Percentiles rank a stretch among this genome's conserved stretches.
Evolutionary conservation across 2,329 filamentous ascomycete species (phyloP).

Genomic region (Fusarium floridanum): DNA sequence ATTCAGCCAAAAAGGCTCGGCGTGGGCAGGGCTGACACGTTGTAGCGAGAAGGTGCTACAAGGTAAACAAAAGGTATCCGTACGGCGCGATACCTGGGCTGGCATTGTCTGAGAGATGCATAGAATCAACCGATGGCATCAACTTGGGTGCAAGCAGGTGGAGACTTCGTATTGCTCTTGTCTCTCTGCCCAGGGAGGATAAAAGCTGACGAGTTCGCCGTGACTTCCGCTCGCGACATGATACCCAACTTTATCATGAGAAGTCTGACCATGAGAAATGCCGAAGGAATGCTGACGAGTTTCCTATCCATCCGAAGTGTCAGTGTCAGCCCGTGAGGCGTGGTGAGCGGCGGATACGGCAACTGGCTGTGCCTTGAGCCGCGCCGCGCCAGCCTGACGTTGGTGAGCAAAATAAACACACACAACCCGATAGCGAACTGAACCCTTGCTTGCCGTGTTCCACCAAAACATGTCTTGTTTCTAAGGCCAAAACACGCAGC

Average conservation of each 20-base stretch:
- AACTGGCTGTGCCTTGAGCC: background rate
- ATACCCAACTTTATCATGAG: background rate
- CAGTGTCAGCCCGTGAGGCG: constrained; percentile 8
- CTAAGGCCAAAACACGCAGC: background rate
- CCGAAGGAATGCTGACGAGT: constrained; percentile 6
- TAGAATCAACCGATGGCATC: constrained; percentile 10
- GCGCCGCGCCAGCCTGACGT: constrained; percentile 6
- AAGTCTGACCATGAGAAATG: background rate
- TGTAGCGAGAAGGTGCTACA: background rate
- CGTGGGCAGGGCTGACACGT: constrained; percentile 25
- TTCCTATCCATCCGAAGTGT: background rate
- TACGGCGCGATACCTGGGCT: background rate
- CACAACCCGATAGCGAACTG: constrained; percentile 9
- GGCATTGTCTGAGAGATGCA: constrained; percentile 8
- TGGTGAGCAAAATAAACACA: constrained; percentile 8
- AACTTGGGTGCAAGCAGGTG: constrained; percentile 2
- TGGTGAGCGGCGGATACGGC: background rate
- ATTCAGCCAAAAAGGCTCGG: constrained; percentile 17
- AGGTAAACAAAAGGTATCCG: constrained; percentile 1
- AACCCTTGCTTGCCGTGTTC: constrained; percentile 3
- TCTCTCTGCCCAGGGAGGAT: background rate
- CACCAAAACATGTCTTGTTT: constrained; percentile 1
- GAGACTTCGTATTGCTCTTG: constrained; percentile 12
- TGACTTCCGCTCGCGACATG: background rate
- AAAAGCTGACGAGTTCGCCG: constrained; percentile 1